Evolutionary conservation across 306 rosid species (phyloP).

Genomic region (Sindora glabra): DNA sequence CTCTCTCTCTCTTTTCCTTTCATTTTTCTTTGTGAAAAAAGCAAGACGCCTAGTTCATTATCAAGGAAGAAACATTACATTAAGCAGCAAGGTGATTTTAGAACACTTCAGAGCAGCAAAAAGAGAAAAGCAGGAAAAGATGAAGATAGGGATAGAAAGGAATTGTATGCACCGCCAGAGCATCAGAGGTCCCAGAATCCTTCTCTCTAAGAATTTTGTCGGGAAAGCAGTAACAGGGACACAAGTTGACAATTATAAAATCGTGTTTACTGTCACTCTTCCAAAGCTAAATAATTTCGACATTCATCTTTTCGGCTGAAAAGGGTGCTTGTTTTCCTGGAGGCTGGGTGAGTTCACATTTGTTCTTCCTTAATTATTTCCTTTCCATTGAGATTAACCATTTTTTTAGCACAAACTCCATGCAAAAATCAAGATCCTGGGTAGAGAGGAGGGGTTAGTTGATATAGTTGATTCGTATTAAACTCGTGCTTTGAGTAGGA

Average conservation of each 20-base stretch:
- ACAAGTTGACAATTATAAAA: constrained; percentile 3
- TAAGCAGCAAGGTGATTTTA: too few relatives aligned
- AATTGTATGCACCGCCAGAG: neutral
- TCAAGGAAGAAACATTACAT: neutral
- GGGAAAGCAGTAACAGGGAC: constrained; percentile 25
- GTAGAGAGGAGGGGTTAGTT: too few relatives aligned
- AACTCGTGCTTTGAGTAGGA: too few relatives aligned
- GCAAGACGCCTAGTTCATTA: neutral
- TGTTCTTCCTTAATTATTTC: too few relatives aligned
- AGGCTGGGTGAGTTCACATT: neutral
- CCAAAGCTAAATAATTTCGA: neutral
- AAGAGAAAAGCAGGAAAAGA: neutral
- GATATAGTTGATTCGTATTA: too few relatives aligned
- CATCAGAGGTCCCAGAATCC: neutral
- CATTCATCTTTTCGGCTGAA: neutral
- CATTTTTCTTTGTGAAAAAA: neutral
- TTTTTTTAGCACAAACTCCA: too few relatives aligned
- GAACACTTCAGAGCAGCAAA: neutral
- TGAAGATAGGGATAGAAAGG: neutral
- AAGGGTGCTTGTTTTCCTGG: neutral
- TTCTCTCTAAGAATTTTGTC: constrained; percentile 8
- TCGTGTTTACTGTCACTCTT: neutral
- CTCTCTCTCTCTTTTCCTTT: too few relatives aligned
- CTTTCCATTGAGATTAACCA: too few relatives aligned
- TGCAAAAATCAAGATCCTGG: too few relatives aligned